Evolutionary conservation across 768 basidiomycete species (phyloP), one percentile per base, ranked within the genome.

Genomic region (Paxillus rubicundulus): DNA sequence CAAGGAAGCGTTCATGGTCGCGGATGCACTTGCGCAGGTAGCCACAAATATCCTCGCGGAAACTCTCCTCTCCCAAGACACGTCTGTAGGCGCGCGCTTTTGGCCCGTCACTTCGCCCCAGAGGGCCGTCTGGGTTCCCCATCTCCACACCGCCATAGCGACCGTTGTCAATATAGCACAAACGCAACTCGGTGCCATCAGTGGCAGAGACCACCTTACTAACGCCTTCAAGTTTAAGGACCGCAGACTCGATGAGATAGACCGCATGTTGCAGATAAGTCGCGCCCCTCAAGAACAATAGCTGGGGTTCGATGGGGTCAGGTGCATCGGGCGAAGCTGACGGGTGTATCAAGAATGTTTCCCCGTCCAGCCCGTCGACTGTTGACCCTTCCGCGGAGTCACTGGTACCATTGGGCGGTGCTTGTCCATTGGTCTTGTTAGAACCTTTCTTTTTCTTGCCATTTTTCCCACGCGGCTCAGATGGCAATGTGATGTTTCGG

Each of bases 71-170:
- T 1, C 75, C 78, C 21, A 93, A 77, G 7, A 77, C 78, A 34
- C 70, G 62, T 20, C 82, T 77, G 64, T 94, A 95, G 3, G 84
- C 86, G 41, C 65, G 63, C 21, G 80, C 68, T 71, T 92, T 93
- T 33, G 70, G 64, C 9, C 84, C 82, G 39, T 78, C 71, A 49
- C 66, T 70, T 38, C 70, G 73, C 1, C 92, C 88, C 30, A 93
- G 66, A 1, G 89, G 87, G 2, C 92, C 89, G 39, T 89, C 84
- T 2, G 85, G 82, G 61, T 91, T 85, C 9, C 86, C 87, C n/a
- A 87, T 78, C 69, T 92, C 90, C 21, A 90, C 83, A 2, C 89
- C 91, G n/a, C 91, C 91, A 54, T 86, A 92, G 53, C 77, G 80
- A 7, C 89, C 85, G 41, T 85, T 81, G 47, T 85, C 81, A 55